Evolutionary conservation across 1,284 basidiomycete genomes (phyloP).

Genomic region (Cutaneotrichosporon cyanovorans): DNA sequence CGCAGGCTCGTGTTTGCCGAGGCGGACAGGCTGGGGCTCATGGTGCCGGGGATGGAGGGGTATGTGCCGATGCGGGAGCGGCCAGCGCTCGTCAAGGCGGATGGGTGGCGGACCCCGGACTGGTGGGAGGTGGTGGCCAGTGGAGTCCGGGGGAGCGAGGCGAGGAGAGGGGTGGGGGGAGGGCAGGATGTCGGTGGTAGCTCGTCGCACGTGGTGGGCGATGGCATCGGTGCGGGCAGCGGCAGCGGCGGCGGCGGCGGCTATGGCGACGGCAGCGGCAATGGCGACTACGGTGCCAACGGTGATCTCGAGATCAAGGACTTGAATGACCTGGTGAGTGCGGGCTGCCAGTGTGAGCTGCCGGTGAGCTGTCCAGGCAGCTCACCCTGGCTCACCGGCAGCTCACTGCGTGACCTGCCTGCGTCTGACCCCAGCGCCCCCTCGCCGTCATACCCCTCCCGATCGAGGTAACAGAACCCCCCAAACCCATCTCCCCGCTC

Average conservation of each 20-base stretch:
- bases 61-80: slow-evolving; percentile 40
- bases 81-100: slow-evolving; percentile 14
- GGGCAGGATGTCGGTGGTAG: neutral
- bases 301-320: slow-evolving; percentile 3
- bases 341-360: too few species aligned
- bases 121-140: slow-evolving; percentile 35
- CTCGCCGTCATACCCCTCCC: slow-evolving; percentile 10
- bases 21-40: slow-evolving; percentile 35
- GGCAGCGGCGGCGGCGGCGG: too few species aligned
- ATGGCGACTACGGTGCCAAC: slow-evolving; percentile 3
- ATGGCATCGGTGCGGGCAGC: too few species aligned
- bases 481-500: slow-evolving; percentile 22
- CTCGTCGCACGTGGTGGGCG: neutral
- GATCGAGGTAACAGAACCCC: slow-evolving; percentile 12
- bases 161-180: too few species aligned
- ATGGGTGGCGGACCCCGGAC: slow-evolving; percentile 30
- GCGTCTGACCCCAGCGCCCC: slow-evolving; percentile 7
- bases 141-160: too few species aligned
- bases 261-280: too few species aligned
- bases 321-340: slow-evolving; percentile 7
- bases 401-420: neutral
- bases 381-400: too few species aligned
- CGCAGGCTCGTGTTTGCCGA: slow-evolving; percentile 30
- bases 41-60: slow-evolving; percentile 40
- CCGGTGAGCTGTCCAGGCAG: too few species aligned